Percentiles rank a stretch among this genome's conserved stretches.
Conservation (phyloP, 176 grass and related monocot species). For the Bothriochloa decipiens region DNA sequence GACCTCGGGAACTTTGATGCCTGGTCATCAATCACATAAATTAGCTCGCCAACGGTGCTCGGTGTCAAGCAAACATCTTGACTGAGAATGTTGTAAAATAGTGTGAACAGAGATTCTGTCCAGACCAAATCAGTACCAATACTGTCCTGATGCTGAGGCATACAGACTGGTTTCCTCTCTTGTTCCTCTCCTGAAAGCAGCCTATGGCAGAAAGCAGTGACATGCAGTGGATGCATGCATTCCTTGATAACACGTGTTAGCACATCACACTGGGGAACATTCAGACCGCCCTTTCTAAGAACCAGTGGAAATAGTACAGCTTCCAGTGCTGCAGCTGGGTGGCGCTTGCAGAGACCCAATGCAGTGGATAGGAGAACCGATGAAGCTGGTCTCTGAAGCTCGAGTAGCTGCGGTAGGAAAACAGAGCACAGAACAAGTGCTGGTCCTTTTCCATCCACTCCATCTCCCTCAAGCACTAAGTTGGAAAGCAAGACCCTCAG, state of each 20-base stretch:
- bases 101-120: conserved; percentile 73
- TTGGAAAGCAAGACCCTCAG: conserved; percentile 56
- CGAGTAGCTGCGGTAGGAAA: conserved; percentile 64
- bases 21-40: conserved; percentile 59
- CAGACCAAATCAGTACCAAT: conserved; percentile 51
- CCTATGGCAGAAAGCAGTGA: conserved; percentile 75
- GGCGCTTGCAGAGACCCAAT: conserved; percentile 65
- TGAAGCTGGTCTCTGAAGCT: conserved; percentile 62
- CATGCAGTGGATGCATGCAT: conserved; percentile 77
- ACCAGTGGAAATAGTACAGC: conserved; percentile 73
- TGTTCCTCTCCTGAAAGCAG: conserved; percentile 55
- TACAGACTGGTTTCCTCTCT: conserved; percentile 45
- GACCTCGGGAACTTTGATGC: conserved; percentile 56
- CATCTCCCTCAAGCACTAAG: conserved; percentile 46
- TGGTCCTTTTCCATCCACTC: conserved; percentile 21
- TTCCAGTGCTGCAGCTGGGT: conserved; percentile 64
- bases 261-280: conserved; percentile 60
- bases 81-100: conserved; percentile 80
- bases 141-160: conserved; percentile 62
- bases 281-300: conserved; percentile 64
- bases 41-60: conserved; percentile 47
- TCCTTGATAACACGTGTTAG: conserved; percentile 67
- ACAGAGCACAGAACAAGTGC: conserved; percentile 73
- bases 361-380: conserved; percentile 59
- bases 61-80: conserved; percentile 69